These are phyloP conservation scores for Pseudoperonospora humuli DNA, from an alignment of 352 stramenopile species.

Conservation along the genomic window DNA sequence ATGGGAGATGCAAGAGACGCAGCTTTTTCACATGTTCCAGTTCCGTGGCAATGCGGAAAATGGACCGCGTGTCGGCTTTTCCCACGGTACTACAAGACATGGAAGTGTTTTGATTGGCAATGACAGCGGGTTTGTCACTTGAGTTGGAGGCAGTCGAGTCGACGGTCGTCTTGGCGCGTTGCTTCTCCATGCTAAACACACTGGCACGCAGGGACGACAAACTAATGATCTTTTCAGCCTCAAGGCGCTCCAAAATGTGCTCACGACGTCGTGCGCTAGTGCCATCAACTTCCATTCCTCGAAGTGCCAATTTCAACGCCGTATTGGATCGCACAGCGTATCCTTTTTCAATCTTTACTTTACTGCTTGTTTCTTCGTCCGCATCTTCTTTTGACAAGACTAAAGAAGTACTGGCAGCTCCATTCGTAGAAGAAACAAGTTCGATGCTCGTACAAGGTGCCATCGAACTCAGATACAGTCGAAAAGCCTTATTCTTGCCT, in stretches of 20 bases:
- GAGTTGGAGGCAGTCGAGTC: not conserved
- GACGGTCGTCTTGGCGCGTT: constrained; percentile 15
- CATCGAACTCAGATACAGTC: constrained; percentile 44
- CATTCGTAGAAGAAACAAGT: not conserved
- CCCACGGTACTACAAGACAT: constrained; percentile 29
- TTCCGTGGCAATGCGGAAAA: constrained; percentile 58
- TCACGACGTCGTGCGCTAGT: constrained; percentile 49
- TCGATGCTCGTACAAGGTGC: constrained; percentile 10
- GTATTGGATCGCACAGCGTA: constrained; percentile 46
- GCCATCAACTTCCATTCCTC: constrained; percentile 44
- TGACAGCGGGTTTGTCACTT: constrained; percentile 3
- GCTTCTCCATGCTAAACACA: constrained; percentile 64
- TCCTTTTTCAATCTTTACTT: constrained; percentile 11
- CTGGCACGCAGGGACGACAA: constrained; percentile 68
- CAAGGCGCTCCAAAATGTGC: constrained; percentile 55
- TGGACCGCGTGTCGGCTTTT: constrained; percentile 62
- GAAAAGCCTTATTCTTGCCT: constrained; percentile 78
- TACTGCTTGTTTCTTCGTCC: constrained; percentile 1
- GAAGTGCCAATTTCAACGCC: constrained; percentile 51
- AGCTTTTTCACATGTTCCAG: constrained; percentile 45
- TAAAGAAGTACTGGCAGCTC: not conserved
- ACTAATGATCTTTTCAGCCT: constrained; percentile 69
- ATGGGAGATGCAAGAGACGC: constrained; percentile 49
- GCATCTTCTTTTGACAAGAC: constrained; percentile 6
- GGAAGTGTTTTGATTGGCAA: constrained; percentile 11